Base-by-base conservation (phyloP, 257 asterid genomes). In the Cruciata laevipes region DNA sequence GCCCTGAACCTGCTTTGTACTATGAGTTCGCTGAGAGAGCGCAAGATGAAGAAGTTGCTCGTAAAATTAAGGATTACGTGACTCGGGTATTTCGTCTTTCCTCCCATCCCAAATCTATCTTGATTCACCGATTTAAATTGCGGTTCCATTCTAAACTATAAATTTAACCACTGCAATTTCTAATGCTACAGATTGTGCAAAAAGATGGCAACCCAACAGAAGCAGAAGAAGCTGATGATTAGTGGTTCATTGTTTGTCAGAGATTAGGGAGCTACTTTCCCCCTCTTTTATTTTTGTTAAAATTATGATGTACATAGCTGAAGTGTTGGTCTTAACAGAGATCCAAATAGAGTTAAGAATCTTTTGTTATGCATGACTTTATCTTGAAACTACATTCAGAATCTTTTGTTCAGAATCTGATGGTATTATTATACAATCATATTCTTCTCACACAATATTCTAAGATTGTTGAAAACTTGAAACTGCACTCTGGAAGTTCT, bases 21-120 rank as follows among this genome's bases (percentile, higher is more conserved):
- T 90, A 84, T 74, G 96, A 90, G 90, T 97, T 90, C 70, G 99
- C 99, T 55, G 99, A 94, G 86, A 88, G 97, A 75, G 90, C 96
- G 63, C 82, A 86, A 67, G 92, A 94, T 75, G 84, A 69, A 63
- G 72, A 80, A 27, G 33, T 84, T 63, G 47, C 77, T 71, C 82
- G 82, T 33, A 79, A 78, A 68, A 69, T 88, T 73, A 90, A 88
- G 74, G 95, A 85, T 57, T 81, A 79, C 56, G 75, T 86, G 27
- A 31, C 80, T 64, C 82, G 88, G 97, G 99, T 89, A 75, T 32
- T 30, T 17, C 64, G 21, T 53, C 13, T 53, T 38, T 9, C 59
- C 27, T 20, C 14, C 27, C 17, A 32, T 1, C 17, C n/a, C 67
- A 33, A 51, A 32, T 31, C 3, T 70, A 52, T 49, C n/a, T 49